Evolutionary conservation across 1,284 basidiomycete species (phyloP), one percentile per base, ranked within the genome.

Genomic region (Pterulicium gracile): DNA sequence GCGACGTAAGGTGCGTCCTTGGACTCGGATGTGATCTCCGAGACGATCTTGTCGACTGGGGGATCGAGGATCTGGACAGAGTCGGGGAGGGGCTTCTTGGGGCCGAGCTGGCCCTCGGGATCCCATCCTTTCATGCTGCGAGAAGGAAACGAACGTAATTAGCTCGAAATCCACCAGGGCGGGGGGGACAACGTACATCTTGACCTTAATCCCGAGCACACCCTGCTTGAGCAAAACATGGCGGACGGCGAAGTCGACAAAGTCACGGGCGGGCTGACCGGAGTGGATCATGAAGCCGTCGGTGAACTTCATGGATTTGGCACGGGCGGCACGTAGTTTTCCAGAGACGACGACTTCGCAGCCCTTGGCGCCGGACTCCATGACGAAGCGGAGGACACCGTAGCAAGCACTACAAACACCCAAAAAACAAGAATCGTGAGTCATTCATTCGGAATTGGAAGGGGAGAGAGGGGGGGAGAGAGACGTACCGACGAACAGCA

Each of bases 251-350:
- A 92, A 82, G 75, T 98, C 95, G 52, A 99, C 93, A 60, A 95
- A 98, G 68, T 98, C 96, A 52, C 84, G 75, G 49, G 83, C 86
- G 59, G 96, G 96, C 74, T 99, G 95, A 81, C 96, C 96, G 56
- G 96, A 98, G 84, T 98, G 96, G 68, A 98, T 95, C 92, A 98
- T 98, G 85, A 97, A 98, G 46, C 96, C 96, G 62, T 98, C 96
- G 64, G 94, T 97, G 77, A 99, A 98, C 73, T 99, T 99, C 96
- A 98, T 98, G 43, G 91, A 90, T 75, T 99, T 99, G 64, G 96
- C 96, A 81, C 94, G 93, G 58, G 96, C 96, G 59, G 95, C 96
- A 68, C 96, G 93, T 61, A 99, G 90, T 73, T 99, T 99, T 65
- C 96, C 96, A 55, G 95, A 98, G 55, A 99, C 93, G 63, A 98